phyloP scores from a whole-genome alignment of 805 yeast species.

The Metschnikowia koreensis region DNA sequence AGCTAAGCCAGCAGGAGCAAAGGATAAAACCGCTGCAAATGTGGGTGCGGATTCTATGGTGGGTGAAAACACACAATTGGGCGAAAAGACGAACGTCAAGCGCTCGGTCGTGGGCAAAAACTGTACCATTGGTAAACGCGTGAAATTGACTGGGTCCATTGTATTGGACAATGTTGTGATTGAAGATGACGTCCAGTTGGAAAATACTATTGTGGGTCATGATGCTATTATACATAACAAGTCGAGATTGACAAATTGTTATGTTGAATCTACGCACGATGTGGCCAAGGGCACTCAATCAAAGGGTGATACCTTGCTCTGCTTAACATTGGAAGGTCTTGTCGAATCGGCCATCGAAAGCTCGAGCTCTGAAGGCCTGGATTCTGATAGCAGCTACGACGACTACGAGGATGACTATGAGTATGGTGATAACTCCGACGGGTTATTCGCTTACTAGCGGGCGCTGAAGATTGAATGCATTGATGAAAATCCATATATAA shows the following conservation, averaged over 20 bases:
- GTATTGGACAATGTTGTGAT: constrained; percentile 66
- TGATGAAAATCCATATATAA: constrained; percentile 3
- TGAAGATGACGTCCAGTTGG: constrained; percentile 77
- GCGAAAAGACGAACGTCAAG: constrained; percentile 84
- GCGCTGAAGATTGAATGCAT: constrained; percentile 8
- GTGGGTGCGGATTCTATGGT: constrained; percentile 86
- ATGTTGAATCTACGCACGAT: constrained; percentile 75
- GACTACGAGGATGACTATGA: constrained; percentile 56
- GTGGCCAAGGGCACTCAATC: constrained; percentile 56
- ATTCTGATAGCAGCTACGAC: constrained; percentile 31
- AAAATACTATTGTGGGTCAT: constrained; percentile 84
- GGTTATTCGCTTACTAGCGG: constrained; percentile 43
- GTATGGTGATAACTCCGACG: constrained; percentile 58
- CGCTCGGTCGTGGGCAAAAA: constrained; percentile 74
- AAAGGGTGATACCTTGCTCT: constrained; percentile 58
- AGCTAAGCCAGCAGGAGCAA: constrained; percentile 28
- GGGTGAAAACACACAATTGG: constrained; percentile 64
- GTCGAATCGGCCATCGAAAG: constrained; percentile 35
- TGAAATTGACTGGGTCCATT: constrained; percentile 85
- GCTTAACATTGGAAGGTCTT: constrained; percentile 42
- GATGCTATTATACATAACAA: constrained; percentile 62
- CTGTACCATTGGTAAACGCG: constrained; percentile 79
- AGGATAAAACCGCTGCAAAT: constrained; percentile 61
- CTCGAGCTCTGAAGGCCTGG: constrained; percentile 44
- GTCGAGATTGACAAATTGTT: constrained; percentile 71